These are phyloP conservation scores for Bipolaris cookei DNA, from an alignment of 2,329 filamentous ascomycete species.

Conservation along the genomic window DNA sequence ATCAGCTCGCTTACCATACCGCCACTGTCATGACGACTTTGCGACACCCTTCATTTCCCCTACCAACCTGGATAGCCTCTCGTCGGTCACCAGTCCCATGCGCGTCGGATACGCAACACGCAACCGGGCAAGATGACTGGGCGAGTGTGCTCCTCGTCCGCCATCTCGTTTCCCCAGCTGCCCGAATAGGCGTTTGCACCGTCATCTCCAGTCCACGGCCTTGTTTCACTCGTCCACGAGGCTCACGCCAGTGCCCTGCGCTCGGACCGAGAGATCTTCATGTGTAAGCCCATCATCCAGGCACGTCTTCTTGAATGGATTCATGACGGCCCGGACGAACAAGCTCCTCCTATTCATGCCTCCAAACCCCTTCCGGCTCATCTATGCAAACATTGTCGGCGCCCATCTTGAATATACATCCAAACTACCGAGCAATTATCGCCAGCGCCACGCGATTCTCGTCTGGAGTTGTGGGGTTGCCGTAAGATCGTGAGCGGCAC, in stretches of 20 bases:
- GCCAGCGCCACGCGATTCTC: background rate
- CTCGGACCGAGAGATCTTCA: constrained; percentile 18
- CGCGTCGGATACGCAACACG: constrained; percentile 5
- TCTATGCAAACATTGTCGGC: background rate
- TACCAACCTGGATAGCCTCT: constrained; percentile 11
- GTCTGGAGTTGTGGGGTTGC: constrained; percentile 4
- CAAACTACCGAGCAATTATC: background rate
- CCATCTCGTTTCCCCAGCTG: constrained; percentile 9
- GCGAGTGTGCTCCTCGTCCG: background rate
- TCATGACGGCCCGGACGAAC: constrained; percentile 15
- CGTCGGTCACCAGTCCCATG: constrained; percentile 1
- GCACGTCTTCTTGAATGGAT: constrained; percentile 9
- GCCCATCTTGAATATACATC: constrained; percentile 5
- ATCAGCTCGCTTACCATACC: constrained; percentile 9
- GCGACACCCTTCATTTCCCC: constrained; percentile 19
- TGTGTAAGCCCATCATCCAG: constrained; percentile 3
- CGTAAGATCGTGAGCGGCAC: background rate
- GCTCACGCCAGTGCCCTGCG: constrained; percentile 2
- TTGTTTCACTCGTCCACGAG: constrained; percentile 19
- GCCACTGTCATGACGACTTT: constrained; percentile 11
- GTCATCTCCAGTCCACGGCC: constrained; percentile 6
- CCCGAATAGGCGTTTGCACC: constrained; percentile 14
- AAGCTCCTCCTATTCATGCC: background rate
- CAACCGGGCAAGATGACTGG: background rate
- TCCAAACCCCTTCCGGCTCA: background rate